Percentiles rank a stretch among this genome's conserved stretches.
Evolutionary conservation across 2,329 filamentous ascomycete species (phyloP).

Genomic region (Fusarium sp.): DNA sequence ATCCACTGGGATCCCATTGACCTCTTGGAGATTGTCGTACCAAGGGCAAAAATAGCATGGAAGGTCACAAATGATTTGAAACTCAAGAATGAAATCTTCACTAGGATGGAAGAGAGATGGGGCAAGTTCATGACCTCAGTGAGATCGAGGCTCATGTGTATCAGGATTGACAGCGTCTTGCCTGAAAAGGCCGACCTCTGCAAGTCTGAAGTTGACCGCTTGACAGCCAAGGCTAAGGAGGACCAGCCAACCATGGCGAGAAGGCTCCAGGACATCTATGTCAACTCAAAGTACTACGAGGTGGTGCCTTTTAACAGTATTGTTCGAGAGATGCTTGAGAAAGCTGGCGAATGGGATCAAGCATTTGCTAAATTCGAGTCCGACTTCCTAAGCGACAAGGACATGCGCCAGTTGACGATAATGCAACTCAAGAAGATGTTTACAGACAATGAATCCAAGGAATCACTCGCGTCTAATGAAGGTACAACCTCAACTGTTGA

Average conservation of each 20-base stretch:
- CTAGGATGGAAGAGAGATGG: conserved; percentile 81
- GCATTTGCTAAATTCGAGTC: conserved; percentile 90
- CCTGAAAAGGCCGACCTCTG: conserved; percentile 87
- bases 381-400: conserved; percentile 95
- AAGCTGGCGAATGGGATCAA: conserved; percentile 91
- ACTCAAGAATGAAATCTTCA: conserved; percentile 92
- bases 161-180: conserved; percentile 89
- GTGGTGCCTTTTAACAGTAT: conserved; percentile 92
- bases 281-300: conserved; percentile 95
- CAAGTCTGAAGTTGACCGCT: conserved; percentile 78
- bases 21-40: conserved; percentile 92
- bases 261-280: conserved; percentile 88
- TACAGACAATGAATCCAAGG: conserved; percentile 84
- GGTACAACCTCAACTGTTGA: conserved; percentile 66
- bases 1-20: conserved; percentile 95
- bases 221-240: conserved; percentile 82
- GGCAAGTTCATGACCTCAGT: conserved; percentile 89
- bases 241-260: conserved; percentile 79
- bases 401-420: conserved; percentile 90
- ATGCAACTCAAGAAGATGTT: conserved; percentile 96
- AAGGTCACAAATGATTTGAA: conserved; percentile 94
- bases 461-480: conserved; percentile 75
- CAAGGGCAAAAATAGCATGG: conserved; percentile 90
- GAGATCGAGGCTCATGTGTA: conserved; percentile 81
- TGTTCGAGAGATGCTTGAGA: conserved; percentile 89